Evolutionary conservation across 108 stramenopile species (phyloP).

Genomic region (Craspedostauros australis): DNA sequence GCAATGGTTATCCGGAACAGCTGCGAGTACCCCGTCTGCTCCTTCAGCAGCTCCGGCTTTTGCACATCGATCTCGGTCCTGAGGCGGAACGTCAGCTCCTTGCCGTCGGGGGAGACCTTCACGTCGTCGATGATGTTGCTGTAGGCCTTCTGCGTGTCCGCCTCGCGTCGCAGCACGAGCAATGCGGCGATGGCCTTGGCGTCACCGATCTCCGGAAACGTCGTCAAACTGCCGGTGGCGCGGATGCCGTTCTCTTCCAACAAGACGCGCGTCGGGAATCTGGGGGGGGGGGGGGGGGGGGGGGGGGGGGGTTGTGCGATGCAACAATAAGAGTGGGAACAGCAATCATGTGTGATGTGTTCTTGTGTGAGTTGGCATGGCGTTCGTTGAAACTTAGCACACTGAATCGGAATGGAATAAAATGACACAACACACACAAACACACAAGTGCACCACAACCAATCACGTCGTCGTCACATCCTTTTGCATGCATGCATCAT

Average conservation of each 20-base stretch:
- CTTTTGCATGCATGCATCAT: neutral
- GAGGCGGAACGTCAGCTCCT: slow-evolving; percentile 47
- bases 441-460: neutral
- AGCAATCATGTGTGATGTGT: no score
- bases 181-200: slow-evolving; percentile 59
- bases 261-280: slow-evolving; percentile 54
- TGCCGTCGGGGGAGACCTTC: slow-evolving; percentile 47
- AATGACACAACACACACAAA: neutral
- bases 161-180: slow-evolving; percentile 59
- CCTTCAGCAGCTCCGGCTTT: slow-evolving; percentile 79
- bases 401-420: no score
- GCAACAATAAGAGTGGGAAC: no score
- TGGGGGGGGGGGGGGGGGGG: neutral
- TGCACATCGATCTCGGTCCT: slow-evolving; percentile 77
- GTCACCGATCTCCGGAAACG: slow-evolving; percentile 61
- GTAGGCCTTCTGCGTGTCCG: slow-evolving; percentile 47
- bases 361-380: no score
- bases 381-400: no score
- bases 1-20: slow-evolving; percentile 68
- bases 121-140: slow-evolving; percentile 34
- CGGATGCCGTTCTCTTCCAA: slow-evolving; percentile 80
- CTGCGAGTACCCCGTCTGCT: slow-evolving; percentile 60
- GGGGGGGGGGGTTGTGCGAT: neutral
- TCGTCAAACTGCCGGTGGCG: slow-evolving; percentile 59
- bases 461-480: neutral